Evolutionary conservation across 169 alveolate genomes (phyloP), one percentile per base, ranked within the genome.

Genomic region (Plasmodium falciparum): DNA sequence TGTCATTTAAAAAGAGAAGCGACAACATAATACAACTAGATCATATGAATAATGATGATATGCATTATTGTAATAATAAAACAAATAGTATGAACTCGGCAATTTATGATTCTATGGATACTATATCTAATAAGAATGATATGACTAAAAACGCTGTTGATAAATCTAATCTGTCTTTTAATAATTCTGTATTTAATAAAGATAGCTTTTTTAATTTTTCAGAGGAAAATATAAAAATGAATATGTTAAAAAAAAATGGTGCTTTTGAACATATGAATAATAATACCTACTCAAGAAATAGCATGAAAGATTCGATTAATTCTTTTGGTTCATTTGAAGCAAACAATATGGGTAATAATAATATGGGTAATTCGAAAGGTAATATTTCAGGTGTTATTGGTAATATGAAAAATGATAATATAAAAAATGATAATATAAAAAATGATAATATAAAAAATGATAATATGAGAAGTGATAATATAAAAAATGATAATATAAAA

Each of bases 81-180:
- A 11, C 62, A 15, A 74, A 74, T 63, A 26, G 33, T 58, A 74
- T 74, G 62, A 20, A 43, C 2, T 63, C 29, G 4, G 13, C 73
- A n/a, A 43, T 61, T 20, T 74, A 74, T n/a, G 59, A 71, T n/a
- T 74, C 88, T 22, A 61, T 39, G n/a, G 88, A 74, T 43, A 59
- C 88, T 2, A 59, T 74, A 9, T 26, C 61, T 2, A 20, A 74
- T 15, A 74, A 33, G 24, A 74, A 45, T 49, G 70, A 74, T 56
- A 49, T 17, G 0, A 11, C 7, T 3, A 74, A 59, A 26, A 74
- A 43, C 0, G 22, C 17, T 29, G n/a, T 29, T 24, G 59, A 62
- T 22, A 56, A 43, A 22, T 17, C 12, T 47, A 6, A 61, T 20
- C 49, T 61, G 12, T 50, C 88, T 11, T 73, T 73, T 29, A 73